Base-by-base conservation (phyloP, 371 early-diverging fungal genomes). In the Cokeromyces recurvatus region DNA sequence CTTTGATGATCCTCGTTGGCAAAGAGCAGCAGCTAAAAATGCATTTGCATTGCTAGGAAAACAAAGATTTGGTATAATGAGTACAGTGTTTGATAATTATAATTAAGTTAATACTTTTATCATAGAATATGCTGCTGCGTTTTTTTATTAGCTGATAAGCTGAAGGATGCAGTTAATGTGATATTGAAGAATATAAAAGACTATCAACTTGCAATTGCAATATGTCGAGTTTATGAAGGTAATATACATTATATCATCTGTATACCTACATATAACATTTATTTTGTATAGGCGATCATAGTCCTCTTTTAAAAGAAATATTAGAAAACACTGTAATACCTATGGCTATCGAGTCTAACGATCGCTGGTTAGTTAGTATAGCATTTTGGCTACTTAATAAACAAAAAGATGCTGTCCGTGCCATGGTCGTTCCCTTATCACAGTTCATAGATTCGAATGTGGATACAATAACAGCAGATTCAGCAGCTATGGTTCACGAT, bases 11-110 rank as follows among this genome's bases (percentile, higher is more conserved):
- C 80, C 84, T 1, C 70, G 92, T 38, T 95, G 96, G 96, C 82
- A 79, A 57, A 89, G 84, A 9, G 94, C 97, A 0, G 98, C 99
- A 1, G 66, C 87, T 8, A 98, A 98, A 64, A 98, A 98, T 62
- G 99, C 99, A 0, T 98, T 88, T 71, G 98, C 87, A 7, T 64
- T 98, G 23, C 69, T 98, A 19, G 94, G 98, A 50, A 92, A 89
- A 53, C 96, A 96, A 56, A 79, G 98, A 40, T 95, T 86, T 59
- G 87, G 90, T 29, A 29, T 8, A 29, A 29, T 8, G 11, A 29
- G 11, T n/a, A n/a, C n/a, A n/a, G n/a, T n/a, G n/a, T n/a, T n/a
- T n/a, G n/a, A n/a, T n/a, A n/a, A n/a, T n/a, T n/a, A n/a, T n/a
- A n/a, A n/a, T n/a, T 90, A 75, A 49, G 51, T 39, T 38, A 27